Evolutionary conservation across 1,139 yeast species (phyloP).

Genomic region (Yamadazyma friedrichii): DNA sequence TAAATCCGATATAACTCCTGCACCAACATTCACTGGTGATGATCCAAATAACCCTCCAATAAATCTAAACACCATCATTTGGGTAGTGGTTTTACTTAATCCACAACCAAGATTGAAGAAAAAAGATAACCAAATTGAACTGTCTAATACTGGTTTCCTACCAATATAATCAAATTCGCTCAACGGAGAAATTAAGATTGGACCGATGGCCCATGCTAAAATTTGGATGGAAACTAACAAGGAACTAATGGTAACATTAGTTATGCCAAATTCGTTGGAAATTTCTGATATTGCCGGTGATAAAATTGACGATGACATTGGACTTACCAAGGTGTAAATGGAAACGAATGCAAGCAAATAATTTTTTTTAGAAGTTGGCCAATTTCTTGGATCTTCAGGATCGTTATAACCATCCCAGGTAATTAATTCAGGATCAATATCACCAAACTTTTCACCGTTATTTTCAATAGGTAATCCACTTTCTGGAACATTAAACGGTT

Average conservation of each 20-base stretch:
- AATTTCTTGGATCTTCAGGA: slow-evolving; percentile 42
- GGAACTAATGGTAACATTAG: slow-evolving; percentile 28
- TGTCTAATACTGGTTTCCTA: slow-evolving; percentile 38
- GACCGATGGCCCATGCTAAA: slow-evolving; percentile 49
- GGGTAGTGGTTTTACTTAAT: slow-evolving; percentile 36
- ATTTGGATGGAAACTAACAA: slow-evolving; percentile 46
- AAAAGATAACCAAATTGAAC: slow-evolving; percentile 35
- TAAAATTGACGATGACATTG: slow-evolving; percentile 46
- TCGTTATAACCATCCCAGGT: slow-evolving; percentile 40
- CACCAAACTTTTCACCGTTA: slow-evolving; percentile 37
- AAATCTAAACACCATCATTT: slow-evolving; percentile 41
- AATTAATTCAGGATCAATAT: slow-evolving; percentile 43
- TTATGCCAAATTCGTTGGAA: slow-evolving; percentile 32
- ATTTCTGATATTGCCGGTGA: slow-evolving; percentile 44
- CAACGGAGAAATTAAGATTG: slow-evolving; percentile 43
- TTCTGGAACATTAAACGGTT: slow-evolving; percentile 18
- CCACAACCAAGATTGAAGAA: slow-evolving; percentile 43
- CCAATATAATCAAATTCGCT: slow-evolving; percentile 45
- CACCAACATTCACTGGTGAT: slow-evolving; percentile 44
- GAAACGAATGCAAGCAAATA: slow-evolving; percentile 36
- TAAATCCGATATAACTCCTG: slow-evolving; percentile 41
- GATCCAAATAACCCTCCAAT: slow-evolving; percentile 43
- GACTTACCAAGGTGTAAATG: slow-evolving; percentile 43
- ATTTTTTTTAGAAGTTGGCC: slow-evolving; percentile 29
- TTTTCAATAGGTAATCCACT: slow-evolving; percentile 29